A percentile compares a stretch with the other conserved stretches of the same genome.
These are phyloP conservation scores for Glaciozyma martinii DNA, from an alignment of 768 basidiomycete species.

Conservation along the genomic window DNA sequence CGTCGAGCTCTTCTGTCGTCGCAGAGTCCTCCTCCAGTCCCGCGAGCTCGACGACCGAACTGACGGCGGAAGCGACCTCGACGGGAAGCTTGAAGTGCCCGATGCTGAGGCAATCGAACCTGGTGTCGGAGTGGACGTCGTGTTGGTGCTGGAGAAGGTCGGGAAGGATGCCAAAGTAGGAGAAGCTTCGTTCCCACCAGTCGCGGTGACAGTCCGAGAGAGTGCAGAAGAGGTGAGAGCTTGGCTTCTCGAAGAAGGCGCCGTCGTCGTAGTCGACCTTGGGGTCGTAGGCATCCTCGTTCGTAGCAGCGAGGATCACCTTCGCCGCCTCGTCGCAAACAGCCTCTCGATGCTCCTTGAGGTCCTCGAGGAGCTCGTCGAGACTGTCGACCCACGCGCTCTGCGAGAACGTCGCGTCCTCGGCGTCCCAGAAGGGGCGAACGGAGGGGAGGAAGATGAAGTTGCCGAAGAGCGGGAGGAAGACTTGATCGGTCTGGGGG, in stretches of 20 bases:
- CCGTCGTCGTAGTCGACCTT: background rate
- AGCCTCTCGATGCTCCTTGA: background rate
- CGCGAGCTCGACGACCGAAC: too few species aligned
- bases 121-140: background rate
- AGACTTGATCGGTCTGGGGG: background rate
- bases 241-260: background rate
- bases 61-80: too few species aligned
- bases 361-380: background rate
- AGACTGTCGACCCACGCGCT: background rate
- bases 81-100: background rate
- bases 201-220: background rate
- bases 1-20: too few species aligned
- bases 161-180: constrained; percentile 11
- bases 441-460: constrained; percentile 12
- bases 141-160: constrained; percentile 13
- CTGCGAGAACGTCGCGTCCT: background rate
- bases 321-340: background rate
- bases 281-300: background rate
- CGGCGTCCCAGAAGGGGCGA: constrained; percentile 1
- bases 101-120: background rate
- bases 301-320: background rate
- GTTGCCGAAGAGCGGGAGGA: constrained; percentile 20
- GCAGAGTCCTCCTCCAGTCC: too few species aligned
- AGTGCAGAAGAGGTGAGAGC: background rate
- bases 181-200: background rate